Conservation (phyloP, 1,284 basidiomycete genomes). For the Cutaneotrichosporon cutaneum region DNA sequence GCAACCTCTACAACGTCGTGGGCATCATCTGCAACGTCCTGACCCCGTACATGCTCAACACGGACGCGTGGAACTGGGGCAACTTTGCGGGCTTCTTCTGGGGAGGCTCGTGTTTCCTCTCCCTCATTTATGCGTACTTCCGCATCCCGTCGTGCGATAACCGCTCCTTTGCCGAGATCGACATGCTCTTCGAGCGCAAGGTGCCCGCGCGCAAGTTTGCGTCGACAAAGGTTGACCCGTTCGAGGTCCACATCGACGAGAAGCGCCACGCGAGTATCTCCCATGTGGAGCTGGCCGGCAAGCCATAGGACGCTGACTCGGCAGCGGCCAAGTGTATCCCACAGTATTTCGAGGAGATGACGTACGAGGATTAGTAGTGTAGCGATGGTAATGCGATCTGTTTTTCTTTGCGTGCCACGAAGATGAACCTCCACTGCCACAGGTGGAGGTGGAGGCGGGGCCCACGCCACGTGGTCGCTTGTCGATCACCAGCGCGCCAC, state of each 20-base stretch:
- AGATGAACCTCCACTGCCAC: too few species aligned
- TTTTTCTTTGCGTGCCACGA: too few species aligned
- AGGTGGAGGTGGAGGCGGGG: too few species aligned
- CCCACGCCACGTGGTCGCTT: too few species aligned
- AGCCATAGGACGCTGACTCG: neutral
- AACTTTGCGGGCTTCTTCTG: conserved; percentile 34
- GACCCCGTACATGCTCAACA: conserved; percentile 56
- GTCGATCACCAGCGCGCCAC: too few species aligned
- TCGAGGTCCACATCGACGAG: conserved; percentile 20
- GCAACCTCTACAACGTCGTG: conserved; percentile 51
- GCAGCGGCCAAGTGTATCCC: neutral
- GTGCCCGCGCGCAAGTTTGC: conserved; percentile 37
- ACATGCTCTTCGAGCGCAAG: conserved; percentile 48
- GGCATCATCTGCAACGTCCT: conserved; percentile 53
- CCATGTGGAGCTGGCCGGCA: neutral
- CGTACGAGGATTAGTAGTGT: too few species aligned
- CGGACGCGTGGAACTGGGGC: conserved; percentile 53
- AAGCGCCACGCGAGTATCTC: conserved; percentile 6
- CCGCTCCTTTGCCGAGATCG: conserved; percentile 54
- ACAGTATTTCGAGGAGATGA: too few species aligned
- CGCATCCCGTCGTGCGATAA: conserved; percentile 47
- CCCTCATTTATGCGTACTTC: conserved; percentile 35
- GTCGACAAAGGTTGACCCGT: conserved; percentile 26
- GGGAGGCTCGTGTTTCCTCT: conserved; percentile 44
- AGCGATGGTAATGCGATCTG: too few species aligned